These are phyloP conservation scores for Verticillium longisporum DNA, from an alignment of 2,329 filamentous ascomycete species.

Conservation along the genomic window DNA sequence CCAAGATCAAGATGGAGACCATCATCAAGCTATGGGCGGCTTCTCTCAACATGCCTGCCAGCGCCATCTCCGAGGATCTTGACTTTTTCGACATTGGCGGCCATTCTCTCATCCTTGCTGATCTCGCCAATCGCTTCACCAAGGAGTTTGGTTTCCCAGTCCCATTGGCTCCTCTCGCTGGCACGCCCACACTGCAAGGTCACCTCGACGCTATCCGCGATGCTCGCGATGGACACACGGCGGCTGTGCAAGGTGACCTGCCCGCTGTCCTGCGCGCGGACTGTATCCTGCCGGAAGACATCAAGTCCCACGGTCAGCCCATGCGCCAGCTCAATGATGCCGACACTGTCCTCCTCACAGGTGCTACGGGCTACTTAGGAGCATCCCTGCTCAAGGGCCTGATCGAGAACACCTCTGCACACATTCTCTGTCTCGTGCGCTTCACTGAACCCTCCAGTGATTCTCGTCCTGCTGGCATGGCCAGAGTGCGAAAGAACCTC, in stretches of 20 bases:
- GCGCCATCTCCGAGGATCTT: slow-evolving; percentile 59
- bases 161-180: slow-evolving; percentile 63
- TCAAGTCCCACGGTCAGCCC: slow-evolving; percentile 46
- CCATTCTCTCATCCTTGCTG: slow-evolving; percentile 71
- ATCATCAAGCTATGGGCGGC: slow-evolving; percentile 68
- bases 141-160: slow-evolving; percentile 67
- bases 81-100: slow-evolving; percentile 79
- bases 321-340: slow-evolving; percentile 57
- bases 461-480: slow-evolving; percentile 60
- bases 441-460: slow-evolving; percentile 61
- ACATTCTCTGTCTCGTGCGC: slow-evolving; percentile 67
- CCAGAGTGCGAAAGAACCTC: slow-evolving; percentile 66
- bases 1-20: slow-evolving; percentile 58
- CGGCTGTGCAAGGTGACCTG: slow-evolving; percentile 68
- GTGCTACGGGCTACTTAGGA: slow-evolving; percentile 69
- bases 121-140: slow-evolving; percentile 64
- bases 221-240: slow-evolving; percentile 65
- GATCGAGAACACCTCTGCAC: slow-evolving; percentile 59
- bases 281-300: slow-evolving; percentile 61
- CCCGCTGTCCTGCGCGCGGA: slow-evolving; percentile 64
- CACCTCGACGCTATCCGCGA: slow-evolving; percentile 66
- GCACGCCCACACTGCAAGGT: slow-evolving; percentile 63
- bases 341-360: slow-evolving; percentile 64
- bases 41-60: slow-evolving; percentile 57
- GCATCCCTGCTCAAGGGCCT: slow-evolving; percentile 67